Evolutionary conservation across 2,329 filamentous ascomycete species (phyloP), one percentile per base, ranked within the genome.

Genomic region (Boeremia lycopersici): DNA sequence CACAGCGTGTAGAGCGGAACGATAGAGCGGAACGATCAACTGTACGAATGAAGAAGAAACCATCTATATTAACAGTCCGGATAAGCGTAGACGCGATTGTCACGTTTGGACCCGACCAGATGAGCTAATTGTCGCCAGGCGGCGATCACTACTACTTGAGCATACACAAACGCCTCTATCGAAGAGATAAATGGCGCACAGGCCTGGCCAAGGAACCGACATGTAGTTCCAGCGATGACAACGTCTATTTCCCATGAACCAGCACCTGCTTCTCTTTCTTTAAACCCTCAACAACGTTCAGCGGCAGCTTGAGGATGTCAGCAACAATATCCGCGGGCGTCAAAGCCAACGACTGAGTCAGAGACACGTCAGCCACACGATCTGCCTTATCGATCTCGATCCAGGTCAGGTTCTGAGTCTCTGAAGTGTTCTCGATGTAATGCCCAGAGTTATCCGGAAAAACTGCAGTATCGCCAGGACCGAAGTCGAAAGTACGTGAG

Each of bases 311-410:
- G 12, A 88, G 75, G 2, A 81, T 80, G 70, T 84, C 79, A 0
- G 84, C 82, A 13, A 88, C 85, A 45, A 88, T 80, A 42, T 86
- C 82, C 0, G 82, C 76, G 0, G 87, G 87, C 0, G 87, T 89
- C 45, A 89, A 74, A 1, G 86, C 87, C 34, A 90, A 77, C 87
- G 87, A 90, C 70, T 90, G 87, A 0, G 83, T 85, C 38, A 89
- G 71, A 0, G 84, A 81, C 58, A 90, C 86, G 65, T 90, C 87
- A 0, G 82, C 84, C 1, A 89, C 85, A 2, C 82, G 80, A 57
- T 89, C 85, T 36, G 82, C 84, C 75, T 87, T 88, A 78, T 88
- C 89, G 15, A 89, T 82, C 69, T 89, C 87, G 28, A 89, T 82
- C 83, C 84, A 89, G 4, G 86, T 79, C 3, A 90, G 77, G 44